Base-by-base conservation (phyloP, 768 basidiomycete species). In the Tulasnella calospora region DNA sequence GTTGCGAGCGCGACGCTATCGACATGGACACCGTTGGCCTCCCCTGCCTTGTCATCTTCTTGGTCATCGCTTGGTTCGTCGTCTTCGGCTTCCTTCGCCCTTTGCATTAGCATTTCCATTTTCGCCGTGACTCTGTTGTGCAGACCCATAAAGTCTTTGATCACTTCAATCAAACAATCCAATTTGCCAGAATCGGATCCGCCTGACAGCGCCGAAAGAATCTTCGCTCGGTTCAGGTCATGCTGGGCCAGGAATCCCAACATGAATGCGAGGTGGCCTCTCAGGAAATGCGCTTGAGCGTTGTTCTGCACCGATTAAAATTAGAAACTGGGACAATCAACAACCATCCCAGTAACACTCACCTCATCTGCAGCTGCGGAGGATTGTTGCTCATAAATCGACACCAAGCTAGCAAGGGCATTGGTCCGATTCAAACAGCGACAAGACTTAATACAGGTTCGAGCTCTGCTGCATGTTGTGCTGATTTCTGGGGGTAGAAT, bases 211-310 rank as follows among this genome's bases (percentile, higher is more conserved):
- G 27, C 86, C 74, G 71, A 87, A 81, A 7, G 83, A 77, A 19
- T 76, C 27, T 79, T 84, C 85, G 76, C 85, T 40, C 47, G 72
- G 44, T 30, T 71, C 10, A 82, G 61, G 35, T 83, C 82, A 51
- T 84, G 81, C 51, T 83, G 83, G 74, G 86, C 84, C 47, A 89
- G 84, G 7, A 90, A 82, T 12, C 88, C 93, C 71, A 95, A 88
- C 6, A 95, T 87, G 9, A 95, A 89, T 0, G 94, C 89, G 5
- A 93, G 88, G 82, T 94, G 93, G 0, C 92, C 92, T 21, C 88
- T 88, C 9, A 95, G 86, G 73, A 82, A 82, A 23, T 78, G 70
- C 0, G 80, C 77, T 78, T 83, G 80, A 5, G 80, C 74, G 35
- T 47, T 33, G 72, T 17, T 51, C 78, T 79, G 41, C n/a, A 13